Base-by-base conservation (phyloP, 345 rosid genomes). In the Bruguiera parviflora region DNA sequence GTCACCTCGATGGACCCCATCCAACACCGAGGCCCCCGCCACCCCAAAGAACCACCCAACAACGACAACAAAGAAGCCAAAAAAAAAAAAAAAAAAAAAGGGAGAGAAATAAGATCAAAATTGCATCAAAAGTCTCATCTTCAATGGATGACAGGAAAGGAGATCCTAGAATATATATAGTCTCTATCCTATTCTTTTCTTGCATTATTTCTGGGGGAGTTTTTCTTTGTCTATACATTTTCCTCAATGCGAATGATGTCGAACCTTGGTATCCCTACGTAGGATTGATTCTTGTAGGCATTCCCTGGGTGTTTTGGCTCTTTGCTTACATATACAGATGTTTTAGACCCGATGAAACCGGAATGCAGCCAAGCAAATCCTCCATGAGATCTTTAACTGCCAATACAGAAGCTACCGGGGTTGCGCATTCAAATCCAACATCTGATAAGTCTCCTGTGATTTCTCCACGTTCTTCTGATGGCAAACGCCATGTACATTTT, bases 231-330 rank as follows among this genome's bases (percentile, higher is more conserved):
- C 79, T 86, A 5, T 86, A 85, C 75, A 53, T 87, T 0, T 71
- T 86, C 65, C 77, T 73, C 8, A 82, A 88, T 3, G 57, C 49
- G 31, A 68, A 80, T 9, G 66, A 60, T 18, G 53, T 77, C 39
- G 8, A 71, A 33, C 32, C 73, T 56, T 78, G 86, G 75, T 87
- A 84, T 75, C 84, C 83, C 10, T 46, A 76, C 49, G 78, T 70
- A 8, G 94, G 94, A 15, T 60, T 90, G 70, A 1, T 74, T 70
- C 84, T 88, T 39, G 87, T 81, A 8, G 84, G 80, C 70, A 70
- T 88, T 61, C 96, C 96, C 6, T 90, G 96, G 96, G 31, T 72
- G 5, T 86, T 86, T 73, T 88, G 96, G 96, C 73, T 90, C 63
- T 56, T 83, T 39, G 79, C 77, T 20, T 90, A 81, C 72, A 10